phyloP scores from a whole-genome alignment of 2,329 filamentous ascomycete species.

The Xylariales sp. region DNA sequence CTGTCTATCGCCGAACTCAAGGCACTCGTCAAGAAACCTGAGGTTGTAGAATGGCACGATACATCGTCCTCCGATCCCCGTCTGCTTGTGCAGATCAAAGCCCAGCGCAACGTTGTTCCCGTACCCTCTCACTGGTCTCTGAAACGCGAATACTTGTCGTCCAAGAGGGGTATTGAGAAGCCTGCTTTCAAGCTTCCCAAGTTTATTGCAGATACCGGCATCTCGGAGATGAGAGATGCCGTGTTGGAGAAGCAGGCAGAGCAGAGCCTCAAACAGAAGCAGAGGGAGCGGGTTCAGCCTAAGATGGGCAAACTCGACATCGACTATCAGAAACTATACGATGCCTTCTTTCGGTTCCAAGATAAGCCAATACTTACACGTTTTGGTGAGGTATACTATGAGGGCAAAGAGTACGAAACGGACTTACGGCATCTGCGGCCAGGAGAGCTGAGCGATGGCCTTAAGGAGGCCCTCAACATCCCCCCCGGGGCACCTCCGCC shows the following conservation, averaged over 20 bases:
- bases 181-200: constrained; percentile 91
- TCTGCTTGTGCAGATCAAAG: constrained; percentile 92
- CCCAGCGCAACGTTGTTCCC: constrained; percentile 93
- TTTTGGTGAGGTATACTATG: constrained; percentile 99
- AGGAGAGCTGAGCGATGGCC: constrained; percentile 87
- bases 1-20: constrained; percentile 96
- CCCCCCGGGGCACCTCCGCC: constrained; percentile 91
- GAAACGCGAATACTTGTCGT: constrained; percentile 96
- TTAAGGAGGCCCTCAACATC: constrained; percentile 94
- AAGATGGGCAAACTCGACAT: constrained; percentile 99
- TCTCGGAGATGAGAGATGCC: constrained; percentile 97
- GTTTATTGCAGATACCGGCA: constrained; percentile 97
- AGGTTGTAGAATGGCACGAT: constrained; percentile 98
- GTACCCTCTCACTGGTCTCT: constrained; percentile 95
- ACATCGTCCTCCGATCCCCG: constrained; percentile 89
- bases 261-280: constrained; percentile 92
- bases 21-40: constrained; percentile 87
- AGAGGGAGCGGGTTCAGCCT: constrained; percentile 90
- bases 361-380: constrained; percentile 93
- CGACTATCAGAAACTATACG: constrained; percentile 97
- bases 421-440: constrained; percentile 91
- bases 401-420: constrained; percentile 97
- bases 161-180: constrained; percentile 97
- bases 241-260: constrained; percentile 96
- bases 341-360: constrained; percentile 98